Conservation (phyloP, 441 rosid species). For the Raphanus hybrid region DNA sequence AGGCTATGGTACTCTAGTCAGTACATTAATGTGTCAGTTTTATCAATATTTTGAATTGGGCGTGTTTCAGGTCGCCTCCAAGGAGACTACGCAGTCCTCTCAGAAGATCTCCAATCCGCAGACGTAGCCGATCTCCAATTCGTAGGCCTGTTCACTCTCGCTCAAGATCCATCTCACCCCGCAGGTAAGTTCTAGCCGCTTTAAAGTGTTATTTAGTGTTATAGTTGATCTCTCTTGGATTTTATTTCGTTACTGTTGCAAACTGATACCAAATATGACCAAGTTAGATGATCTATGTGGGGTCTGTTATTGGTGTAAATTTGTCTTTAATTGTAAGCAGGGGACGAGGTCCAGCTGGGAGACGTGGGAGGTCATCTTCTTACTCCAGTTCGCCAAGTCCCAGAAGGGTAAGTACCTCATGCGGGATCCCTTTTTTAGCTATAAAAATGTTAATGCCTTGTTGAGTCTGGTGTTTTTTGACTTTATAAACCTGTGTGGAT, state of each 20-base stretch:
- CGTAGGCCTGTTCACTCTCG: conserved; percentile 81
- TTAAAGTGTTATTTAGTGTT: neutral
- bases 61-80: conserved; percentile 71
- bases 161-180: conserved; percentile 86
- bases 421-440: conserved; percentile 9
- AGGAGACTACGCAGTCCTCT: conserved; percentile 86
- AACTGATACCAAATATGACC: too few relatives aligned
- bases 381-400: conserved; percentile 48
- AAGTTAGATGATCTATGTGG: neutral
- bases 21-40: neutral
- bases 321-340: conserved; percentile 31
- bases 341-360: conserved; percentile 48
- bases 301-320: conserved; percentile 1
- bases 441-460: neutral
- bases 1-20: neutral
- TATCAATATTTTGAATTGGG: conserved; percentile 5
- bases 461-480: conserved; percentile 10
- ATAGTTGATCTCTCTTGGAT: neutral
- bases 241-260: too few relatives aligned
- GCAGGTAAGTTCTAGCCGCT: conserved; percentile 54
- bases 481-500: neutral
- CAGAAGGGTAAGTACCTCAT: conserved; percentile 34
- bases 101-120: conserved; percentile 78
- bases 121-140: conserved; percentile 60
- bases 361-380: conserved; percentile 47